phyloP scores from a whole-genome alignment of 257 asterid genomes.

The Forsythia suspensa region DNA sequence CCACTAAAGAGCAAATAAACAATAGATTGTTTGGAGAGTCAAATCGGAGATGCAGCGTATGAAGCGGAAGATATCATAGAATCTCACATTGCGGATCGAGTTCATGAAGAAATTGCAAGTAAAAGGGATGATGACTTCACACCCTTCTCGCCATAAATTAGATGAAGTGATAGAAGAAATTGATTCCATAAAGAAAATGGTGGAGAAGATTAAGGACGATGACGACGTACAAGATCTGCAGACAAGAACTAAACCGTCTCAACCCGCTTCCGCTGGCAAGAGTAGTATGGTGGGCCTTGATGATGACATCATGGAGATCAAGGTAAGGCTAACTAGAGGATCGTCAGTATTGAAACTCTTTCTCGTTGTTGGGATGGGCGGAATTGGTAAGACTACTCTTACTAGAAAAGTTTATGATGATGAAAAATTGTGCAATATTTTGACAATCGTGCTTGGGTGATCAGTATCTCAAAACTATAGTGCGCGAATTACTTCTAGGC shows the following conservation, averaged over 20 bases:
- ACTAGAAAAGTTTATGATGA: conserved; percentile 20
- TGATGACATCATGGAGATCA: neutral
- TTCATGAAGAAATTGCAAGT: neutral
- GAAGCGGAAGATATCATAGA: conserved; percentile 25
- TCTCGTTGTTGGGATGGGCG: conserved; percentile 17
- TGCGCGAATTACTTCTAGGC: neutral
- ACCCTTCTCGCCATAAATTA: neutral
- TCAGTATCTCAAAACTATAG: conserved; percentile 3
- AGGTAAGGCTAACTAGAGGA: neutral
- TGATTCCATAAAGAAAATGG: neutral
- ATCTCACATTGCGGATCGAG: neutral
- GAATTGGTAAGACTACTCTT: conserved; percentile 30
- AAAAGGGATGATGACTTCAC: neutral
- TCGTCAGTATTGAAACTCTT: neutral
- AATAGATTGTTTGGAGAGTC: neutral
- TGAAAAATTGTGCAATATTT: conserved; percentile 1
- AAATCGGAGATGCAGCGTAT: conserved; percentile 20
- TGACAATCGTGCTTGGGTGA: conserved; percentile 21
- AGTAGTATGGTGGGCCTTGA: conserved; percentile 8
- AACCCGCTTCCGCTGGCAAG: neutral
- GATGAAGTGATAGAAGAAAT: neutral
- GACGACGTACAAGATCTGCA: neutral
- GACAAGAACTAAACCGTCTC: no score
- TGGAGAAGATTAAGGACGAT: neutral
- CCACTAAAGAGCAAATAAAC: neutral